phyloP scores from a whole-genome alignment of 176 grass and related monocot genomes.

The Oryza rufipogon region DNA sequence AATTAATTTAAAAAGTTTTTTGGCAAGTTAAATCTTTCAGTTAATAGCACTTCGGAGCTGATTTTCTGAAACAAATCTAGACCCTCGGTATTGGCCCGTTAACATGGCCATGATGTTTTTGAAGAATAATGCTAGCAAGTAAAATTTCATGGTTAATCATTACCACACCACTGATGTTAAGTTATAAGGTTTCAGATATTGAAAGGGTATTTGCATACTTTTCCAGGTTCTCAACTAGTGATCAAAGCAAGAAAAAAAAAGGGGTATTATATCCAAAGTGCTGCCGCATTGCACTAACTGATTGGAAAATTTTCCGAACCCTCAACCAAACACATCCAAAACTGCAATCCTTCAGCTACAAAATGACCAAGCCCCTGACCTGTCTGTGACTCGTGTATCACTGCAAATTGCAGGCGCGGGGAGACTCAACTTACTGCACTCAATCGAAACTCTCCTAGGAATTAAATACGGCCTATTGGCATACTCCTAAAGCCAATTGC shows the following conservation, averaged over 20 bases:
- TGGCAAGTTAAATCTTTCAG: neutral
- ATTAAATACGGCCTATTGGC: neutral
- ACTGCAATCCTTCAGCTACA: neutral
- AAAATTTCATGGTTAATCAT: neutral
- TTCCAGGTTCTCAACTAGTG: neutral
- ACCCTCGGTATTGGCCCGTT: neutral
- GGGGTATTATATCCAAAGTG: neutral
- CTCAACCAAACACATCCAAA: no score
- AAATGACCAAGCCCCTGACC: conserved; percentile 11
- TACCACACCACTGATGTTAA: conserved; percentile 2
- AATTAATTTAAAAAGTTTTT: neutral
- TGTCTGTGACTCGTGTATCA: neutral
- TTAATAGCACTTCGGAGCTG: neutral
- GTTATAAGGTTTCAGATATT: neutral
- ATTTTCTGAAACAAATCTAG: neutral
- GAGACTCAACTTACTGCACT: neutral
- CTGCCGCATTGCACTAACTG: neutral
- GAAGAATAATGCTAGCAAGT: no score
- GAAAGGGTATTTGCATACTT: neutral
- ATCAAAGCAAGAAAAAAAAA: neutral
- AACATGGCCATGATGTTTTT: no score
- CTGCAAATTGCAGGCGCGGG: neutral
- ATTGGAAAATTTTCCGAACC: neutral
- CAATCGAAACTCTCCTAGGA: neutral
- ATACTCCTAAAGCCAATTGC: no score